Conservation (phyloP, 1,284 basidiomycete genomes). For the Ustilago cynodontis region DNA sequence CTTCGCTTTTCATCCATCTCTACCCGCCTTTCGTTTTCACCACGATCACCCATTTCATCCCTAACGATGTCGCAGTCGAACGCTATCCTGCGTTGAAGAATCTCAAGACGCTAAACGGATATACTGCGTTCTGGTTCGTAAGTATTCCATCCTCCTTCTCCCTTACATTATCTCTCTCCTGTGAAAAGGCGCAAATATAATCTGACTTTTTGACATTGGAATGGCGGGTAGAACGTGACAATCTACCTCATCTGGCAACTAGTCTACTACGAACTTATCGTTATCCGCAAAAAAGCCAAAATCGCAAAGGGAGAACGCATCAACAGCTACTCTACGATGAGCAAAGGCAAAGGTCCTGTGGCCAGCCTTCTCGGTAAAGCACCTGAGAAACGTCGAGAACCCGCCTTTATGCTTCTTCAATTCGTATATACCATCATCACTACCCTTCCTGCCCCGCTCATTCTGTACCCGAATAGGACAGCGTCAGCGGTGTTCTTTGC, state of each 20-base stretch:
- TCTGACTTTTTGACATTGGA: too few relatives aligned
- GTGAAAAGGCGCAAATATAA: too few relatives aligned
- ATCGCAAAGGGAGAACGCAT: slow-evolving; percentile 61
- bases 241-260: slow-evolving; percentile 89
- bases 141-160: slow-evolving; percentile 8
- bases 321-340: slow-evolving; percentile 60
- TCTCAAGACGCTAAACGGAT: slow-evolving; percentile 77
- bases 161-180: too few relatives aligned
- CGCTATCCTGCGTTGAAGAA: slow-evolving; percentile 84
- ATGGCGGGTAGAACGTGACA: slow-evolving; percentile 75
- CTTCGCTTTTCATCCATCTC: slow-evolving; percentile 72
- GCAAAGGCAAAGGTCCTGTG: slow-evolving; percentile 58
- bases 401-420: slow-evolving; percentile 52
- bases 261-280: slow-evolving; percentile 72
- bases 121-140: slow-evolving; percentile 74
- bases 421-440: slow-evolving; percentile 86
- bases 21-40: slow-evolving; percentile 79
- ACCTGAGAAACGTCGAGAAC: slow-evolving; percentile 46
- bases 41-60: slow-evolving; percentile 88
- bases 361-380: slow-evolving; percentile 59
- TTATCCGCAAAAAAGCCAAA: slow-evolving; percentile 40
- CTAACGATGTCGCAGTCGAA: slow-evolving; percentile 74
- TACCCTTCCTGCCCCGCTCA: slow-evolving; percentile 83
- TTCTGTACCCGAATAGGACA: slow-evolving; percentile 81
- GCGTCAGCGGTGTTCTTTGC: slow-evolving; percentile 82